These are phyloP conservation scores for Casuarina cunninghamiana DNA, from an alignment of 306 rosid species.

Conservation along the genomic window DNA sequence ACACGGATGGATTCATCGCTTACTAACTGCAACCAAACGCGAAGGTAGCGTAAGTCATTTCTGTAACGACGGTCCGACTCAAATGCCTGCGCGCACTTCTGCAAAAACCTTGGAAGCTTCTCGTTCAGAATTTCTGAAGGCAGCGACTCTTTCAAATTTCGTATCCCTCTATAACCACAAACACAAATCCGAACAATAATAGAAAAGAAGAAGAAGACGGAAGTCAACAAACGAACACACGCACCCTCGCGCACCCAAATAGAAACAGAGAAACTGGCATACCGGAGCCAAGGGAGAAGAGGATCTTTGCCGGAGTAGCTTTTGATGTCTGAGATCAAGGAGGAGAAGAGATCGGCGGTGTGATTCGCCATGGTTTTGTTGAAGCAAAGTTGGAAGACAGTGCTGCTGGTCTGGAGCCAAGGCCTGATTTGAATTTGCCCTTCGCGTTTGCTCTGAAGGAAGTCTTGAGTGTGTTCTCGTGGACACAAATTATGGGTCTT, in stretches of 20 bases:
- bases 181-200: slow-evolving; percentile 10
- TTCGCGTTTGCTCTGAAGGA: background rate
- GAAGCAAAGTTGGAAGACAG: background rate
- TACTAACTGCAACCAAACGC: slow-evolving; percentile 97
- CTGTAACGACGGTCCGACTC: slow-evolving; percentile 78
- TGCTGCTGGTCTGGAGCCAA: background rate
- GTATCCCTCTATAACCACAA: slow-evolving; percentile 61
- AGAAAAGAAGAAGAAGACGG: background rate
- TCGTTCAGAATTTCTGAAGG: slow-evolving; percentile 56
- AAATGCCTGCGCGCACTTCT: slow-evolving; percentile 66
- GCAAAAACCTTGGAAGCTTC: slow-evolving; percentile 71
- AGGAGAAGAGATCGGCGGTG: slow-evolving; percentile 53
- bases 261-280: background rate
- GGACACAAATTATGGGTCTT: background rate
- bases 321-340: slow-evolving; percentile 62
- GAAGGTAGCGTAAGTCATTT: slow-evolving; percentile 80
- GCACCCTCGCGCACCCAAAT: background rate
- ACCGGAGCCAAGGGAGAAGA: slow-evolving; percentile 97
- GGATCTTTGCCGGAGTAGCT: slow-evolving; percentile 82
- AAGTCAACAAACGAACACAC: background rate
- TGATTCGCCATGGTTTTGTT: slow-evolving; percentile 31
- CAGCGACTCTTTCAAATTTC: slow-evolving; percentile 67
- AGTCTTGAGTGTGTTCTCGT: background rate
- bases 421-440: background rate
- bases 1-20: background rate